Base-by-base conservation (phyloP, 23 red algal genomes). In the Rhodosorus marinus region DNA sequence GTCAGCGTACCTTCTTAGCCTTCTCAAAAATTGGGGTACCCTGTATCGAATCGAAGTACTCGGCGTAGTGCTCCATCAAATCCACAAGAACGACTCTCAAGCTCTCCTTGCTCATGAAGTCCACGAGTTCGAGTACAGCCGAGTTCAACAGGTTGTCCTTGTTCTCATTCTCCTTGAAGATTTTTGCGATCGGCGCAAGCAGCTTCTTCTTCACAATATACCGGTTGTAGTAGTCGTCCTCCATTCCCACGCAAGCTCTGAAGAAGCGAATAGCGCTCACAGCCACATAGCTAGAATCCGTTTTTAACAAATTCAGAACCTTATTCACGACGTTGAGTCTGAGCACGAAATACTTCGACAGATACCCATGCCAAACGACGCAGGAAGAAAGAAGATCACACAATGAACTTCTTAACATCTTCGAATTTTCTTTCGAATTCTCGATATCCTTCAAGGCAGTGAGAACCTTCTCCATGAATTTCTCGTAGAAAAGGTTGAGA, bases 301-400 rank as follows among this genome's bases (percentile, higher is more conserved):
- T 58, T 36, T 14, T 32, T 32, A 75, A 28, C 46, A 75, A 43
- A 17, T 5, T 30, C 8, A 35, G 43, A 1, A 75, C 56, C 38
- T 62, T 61, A 4, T 21, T 38, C 4, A 35, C 70, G 54, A 62
- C 70, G 31, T 75, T 52, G 17, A 40, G 66, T 33, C 48, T 60
- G 17, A 75, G 38, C 38, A 75, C 70, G 60, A 75, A 75, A 49
- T 75, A 75, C 41, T 60, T 62, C 19, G 55, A 54, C 25, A 49
- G 70, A 47, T 51, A 75, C 22, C 38, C 29, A 29, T 75, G 70
- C 26, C 66, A 23, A 24, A 47, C 28, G 34, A 75, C 70, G 35
- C 55, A 75, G 35, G 47, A 75, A 20, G 70, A 58, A 7, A 75
- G 35, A 35, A 75, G 22, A 35, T 75, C 70, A 56, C 70, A 75